Evolutionary conservation across 176 grass and related monocot species (phyloP).

Genomic region (Panicum miliaceum): DNA sequence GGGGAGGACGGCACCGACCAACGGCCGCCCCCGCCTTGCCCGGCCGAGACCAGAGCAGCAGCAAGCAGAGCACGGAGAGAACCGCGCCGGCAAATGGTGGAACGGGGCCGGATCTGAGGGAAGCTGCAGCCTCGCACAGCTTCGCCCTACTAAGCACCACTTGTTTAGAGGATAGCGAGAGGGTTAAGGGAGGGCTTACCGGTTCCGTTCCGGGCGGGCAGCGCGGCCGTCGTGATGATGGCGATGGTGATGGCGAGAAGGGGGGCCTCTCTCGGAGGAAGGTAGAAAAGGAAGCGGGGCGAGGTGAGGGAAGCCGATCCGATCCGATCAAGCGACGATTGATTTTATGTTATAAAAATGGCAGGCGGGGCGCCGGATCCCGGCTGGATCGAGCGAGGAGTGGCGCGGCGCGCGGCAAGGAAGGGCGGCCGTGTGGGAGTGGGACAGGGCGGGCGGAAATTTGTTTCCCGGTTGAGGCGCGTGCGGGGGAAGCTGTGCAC

Average conservation of each 20-base stretch:
- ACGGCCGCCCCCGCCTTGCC: not conserved
- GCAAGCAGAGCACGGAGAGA: not conserved
- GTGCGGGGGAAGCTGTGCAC: not conserved
- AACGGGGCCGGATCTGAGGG: slow-evolving; percentile 10
- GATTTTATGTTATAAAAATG: not conserved
- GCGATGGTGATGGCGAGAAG: not conserved
- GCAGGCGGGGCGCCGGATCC: not conserved
- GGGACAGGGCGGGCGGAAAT: not conserved
- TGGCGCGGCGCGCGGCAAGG: not conserved
- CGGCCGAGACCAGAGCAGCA: not conserved
- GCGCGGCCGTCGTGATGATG: not conserved
- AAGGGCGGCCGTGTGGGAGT: not conserved
- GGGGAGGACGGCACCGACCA: not conserved
- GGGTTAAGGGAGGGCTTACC: slow-evolving; percentile 32
- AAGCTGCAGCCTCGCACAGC: not conserved
- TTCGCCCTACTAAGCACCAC: not conserved
- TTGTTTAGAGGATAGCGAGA: not conserved
- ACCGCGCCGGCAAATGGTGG: not conserved
- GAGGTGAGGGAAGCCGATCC: not conserved
- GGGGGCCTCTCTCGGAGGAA: no score
- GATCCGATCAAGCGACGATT: not conserved
- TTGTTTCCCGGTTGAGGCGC: not conserved
- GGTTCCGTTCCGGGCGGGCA: not conserved
- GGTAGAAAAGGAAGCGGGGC: not conserved
- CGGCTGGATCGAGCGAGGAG: not conserved